Base-by-base conservation (phyloP, 441 rosid species). In the Populus hybrid region DNA sequence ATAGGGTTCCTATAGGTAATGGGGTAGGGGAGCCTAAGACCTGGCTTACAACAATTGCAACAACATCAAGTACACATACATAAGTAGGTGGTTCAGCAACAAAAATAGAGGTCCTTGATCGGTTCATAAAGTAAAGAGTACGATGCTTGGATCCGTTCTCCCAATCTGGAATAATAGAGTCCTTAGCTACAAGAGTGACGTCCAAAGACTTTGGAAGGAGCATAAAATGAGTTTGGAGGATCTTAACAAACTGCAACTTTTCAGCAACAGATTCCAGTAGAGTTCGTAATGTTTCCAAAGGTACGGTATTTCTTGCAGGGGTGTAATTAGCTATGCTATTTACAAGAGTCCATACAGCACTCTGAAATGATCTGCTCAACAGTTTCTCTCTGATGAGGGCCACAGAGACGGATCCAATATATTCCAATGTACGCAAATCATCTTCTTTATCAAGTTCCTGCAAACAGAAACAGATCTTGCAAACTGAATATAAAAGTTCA, bases 11-110 rank as follows among this genome's bases (percentile, higher is more conserved):
- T 77, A 96, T 78, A 30, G 99, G 99, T 69, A 96, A 82, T 30
- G 92, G 90, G 42, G 83, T 77, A 68, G 93, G 93, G 74, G 86
- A 90, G 50, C 95, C 97, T 81, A 96, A 81, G 89, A 90, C 86
- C 85, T 91, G 94, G 87, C 98, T 94, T 77, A 91, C 88, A 78
- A 94, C 93, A 82, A 89, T 84, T 77, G 94, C 91, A 83, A 94
- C 80, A 72, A 96, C 88, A 86, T 94, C 98, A 81, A 88, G 83
- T 82, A 92, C 85, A 81, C 94, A 86, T 78, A 94, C 80, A 85
- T 88, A 92, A 75, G 87, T 35, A 69, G 99, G 99, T 5, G 98
- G 97, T 84, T 96, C 96, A 46, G 98, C 92, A 73, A 94, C 91
- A 73, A 94, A 86, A 85, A 94, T 83, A 76, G 83, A 81, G 74